These are phyloP conservation scores for Trichoderma semiorbis DNA, from an alignment of 2,329 filamentous ascomycete species.

Conservation along the genomic window DNA sequence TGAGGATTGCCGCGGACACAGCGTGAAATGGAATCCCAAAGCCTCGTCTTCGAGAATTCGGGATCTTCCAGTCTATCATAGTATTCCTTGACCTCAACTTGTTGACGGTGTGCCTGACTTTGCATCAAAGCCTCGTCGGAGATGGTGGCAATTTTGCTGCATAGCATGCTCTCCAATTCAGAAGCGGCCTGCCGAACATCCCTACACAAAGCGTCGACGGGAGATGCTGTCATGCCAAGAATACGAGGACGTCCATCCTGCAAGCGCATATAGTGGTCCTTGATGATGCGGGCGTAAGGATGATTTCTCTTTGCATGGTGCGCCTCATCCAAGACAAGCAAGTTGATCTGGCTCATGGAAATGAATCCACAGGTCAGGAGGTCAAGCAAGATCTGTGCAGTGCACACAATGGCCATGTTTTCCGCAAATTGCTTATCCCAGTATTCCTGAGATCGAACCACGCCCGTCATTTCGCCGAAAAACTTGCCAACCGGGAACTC, in stretches of 20 bases:
- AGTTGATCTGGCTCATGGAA: conserved; percentile 76
- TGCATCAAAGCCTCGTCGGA: conserved; percentile 37
- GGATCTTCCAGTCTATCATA: conserved; percentile 46
- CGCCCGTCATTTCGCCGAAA: conserved; percentile 64
- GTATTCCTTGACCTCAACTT: conserved; percentile 49
- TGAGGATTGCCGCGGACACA: conserved; percentile 39
- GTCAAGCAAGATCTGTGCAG: conserved; percentile 78
- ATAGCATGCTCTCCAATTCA: conserved; percentile 72
- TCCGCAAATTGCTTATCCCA: conserved; percentile 53
- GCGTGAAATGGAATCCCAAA: conserved; percentile 56
- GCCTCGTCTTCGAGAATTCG: conserved; percentile 54
- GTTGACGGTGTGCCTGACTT: conserved; percentile 24
- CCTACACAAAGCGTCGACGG: conserved; percentile 71
- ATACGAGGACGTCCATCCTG: conserved; percentile 62
- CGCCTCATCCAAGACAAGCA: conserved; percentile 93
- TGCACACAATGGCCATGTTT: conserved; percentile 87
- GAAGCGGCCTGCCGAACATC: conserved; percentile 68
- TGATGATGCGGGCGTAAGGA: conserved; percentile 84
- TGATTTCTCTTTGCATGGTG: conserved; percentile 96
- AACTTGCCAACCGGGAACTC: conserved; percentile 71
- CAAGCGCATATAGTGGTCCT: conserved; percentile 68
- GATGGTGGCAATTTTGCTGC: conserved; percentile 78
- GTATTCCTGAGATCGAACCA: conserved; percentile 40
- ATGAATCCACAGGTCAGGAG: conserved; percentile 78
- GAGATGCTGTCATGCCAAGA: conserved; percentile 96